Evolutionary conservation across 1,139 yeast species (phyloP), one percentile per base, ranked within the genome.

Genomic region (Taphrina populina): DNA sequence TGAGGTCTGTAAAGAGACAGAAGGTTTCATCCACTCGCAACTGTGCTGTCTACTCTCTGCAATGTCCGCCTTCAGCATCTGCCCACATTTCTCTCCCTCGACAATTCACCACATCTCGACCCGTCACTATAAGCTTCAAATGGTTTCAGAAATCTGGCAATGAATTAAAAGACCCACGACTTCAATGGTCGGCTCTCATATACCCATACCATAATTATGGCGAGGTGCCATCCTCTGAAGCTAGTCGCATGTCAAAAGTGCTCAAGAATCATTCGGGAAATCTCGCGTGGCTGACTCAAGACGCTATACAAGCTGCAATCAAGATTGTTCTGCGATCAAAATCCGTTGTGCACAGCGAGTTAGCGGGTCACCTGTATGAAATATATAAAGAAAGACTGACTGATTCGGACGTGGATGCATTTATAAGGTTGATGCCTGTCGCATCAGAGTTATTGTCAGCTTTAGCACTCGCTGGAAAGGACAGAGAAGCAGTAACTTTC

Each of bases 111-210:
- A 29, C 53, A 7, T 13, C 27, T 5, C 26, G 29, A n/a, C 4
- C 36, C 27, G 35, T 24, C 11, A 19, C 21, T 3, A 39, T 49
- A 19, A 40, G 46, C 13, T 39, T 49, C 33, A 49, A 49, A 39
- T 49, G 54, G 54, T 49, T 49, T 36, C 34, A 36, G 37, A 30
- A 36, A 15, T 35, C 37, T 10, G 29, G 19, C n/a, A 24, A 10
- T 39, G 39, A 49, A 24, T 11, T 24, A 13, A 21, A 32, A 30
- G 46, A 30, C 35, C 37, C 35, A 4, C 30, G 32, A 10, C 19
- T 26, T 10, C 19, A 24, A 33, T 33, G 44, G 39, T 23, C 21
- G 40, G 46, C 29, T 32, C 33, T 49, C 6, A 8, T 30, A 30
- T 11, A 17, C 15, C 54, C 40, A 19, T 20, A 33, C 15, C 39